Evolutionary conservation across 2,329 filamentous ascomycete genomes (phyloP), one percentile per base, ranked within the genome.

Genomic region (Cordyceps fumosorosea): DNA sequence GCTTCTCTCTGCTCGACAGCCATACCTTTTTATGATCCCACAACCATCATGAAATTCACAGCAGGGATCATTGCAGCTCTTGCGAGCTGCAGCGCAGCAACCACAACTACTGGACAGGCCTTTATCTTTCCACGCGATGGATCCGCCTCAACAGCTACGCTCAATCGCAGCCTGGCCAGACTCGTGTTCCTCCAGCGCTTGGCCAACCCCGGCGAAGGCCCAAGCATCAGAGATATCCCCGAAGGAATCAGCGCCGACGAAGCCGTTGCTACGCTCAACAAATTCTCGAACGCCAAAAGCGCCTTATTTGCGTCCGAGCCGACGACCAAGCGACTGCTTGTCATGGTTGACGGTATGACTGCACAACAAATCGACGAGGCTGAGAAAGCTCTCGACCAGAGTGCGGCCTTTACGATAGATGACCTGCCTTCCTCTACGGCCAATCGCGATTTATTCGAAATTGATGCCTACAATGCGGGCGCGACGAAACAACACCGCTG

Each of bases 171-270:
- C 71, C 75, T 85, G 70, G 83, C 81, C 63, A 79, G 82, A 69
- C 77, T 87, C 64, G 78, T 88, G 68, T 72, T 88, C 54, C 79
- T 85, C 14, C 84, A 85, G 70, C 81, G 85, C 57, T 73, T 85
- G 63, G 77, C 77, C 20, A 75, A 76, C 61, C 72, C 76, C 40
- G 75, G 77, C 68, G 78, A 78, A 69, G 81, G 77, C 65, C 78
- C 79, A 66, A 78, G 76, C 66, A 76, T 76, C 68, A 78, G 74
- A 70, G 80, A 78, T 67, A 75, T 80, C 57, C 78, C 75, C 44
- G 71, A 74, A 32, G 73, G 71, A 40, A 66, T 76, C 63, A 71
- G 76, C 52, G 57, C 68, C 26, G 76, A 80, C 62, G 78, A 83
- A 48, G 80, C 82, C 10, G 73, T 90, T 45, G 75, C 78, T 55